Conservation (phyloP, 257 asterid species). For the Hygrophila difformis region DNA sequence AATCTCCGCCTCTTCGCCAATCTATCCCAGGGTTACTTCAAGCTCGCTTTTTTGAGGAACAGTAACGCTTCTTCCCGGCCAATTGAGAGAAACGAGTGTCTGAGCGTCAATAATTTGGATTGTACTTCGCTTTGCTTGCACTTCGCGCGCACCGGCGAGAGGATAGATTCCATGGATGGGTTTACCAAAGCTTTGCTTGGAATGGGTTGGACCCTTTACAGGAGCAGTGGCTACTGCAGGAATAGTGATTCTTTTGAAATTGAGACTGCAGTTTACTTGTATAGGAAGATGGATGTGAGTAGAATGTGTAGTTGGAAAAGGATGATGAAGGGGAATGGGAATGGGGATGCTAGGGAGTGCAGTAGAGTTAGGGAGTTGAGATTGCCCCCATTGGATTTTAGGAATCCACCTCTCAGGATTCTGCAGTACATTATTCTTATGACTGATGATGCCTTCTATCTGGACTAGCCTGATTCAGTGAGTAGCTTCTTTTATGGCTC, state of each 20-base stretch:
- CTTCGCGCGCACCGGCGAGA: constrained; percentile 23
- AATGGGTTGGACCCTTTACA: constrained; percentile 56
- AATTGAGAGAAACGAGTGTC: constrained; percentile 23
- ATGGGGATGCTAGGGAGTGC: constrained; percentile 26
- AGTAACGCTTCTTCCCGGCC: constrained; percentile 21
- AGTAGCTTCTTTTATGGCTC: too few species aligned
- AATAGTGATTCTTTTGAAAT: constrained; percentile 14
- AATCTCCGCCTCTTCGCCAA: constrained; percentile 47
- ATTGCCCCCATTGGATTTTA: constrained; percentile 44
- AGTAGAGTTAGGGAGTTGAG: constrained; percentile 53
- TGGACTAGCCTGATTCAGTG: constrained; percentile 28
- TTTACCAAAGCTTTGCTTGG: constrained; percentile 50
- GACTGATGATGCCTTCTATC: constrained; percentile 56
- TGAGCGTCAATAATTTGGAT: constrained; percentile 44
- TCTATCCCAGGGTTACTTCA: constrained; percentile 48
- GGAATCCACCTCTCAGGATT: constrained; percentile 50
- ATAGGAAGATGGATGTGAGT: constrained; percentile 31
- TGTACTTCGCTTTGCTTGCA: constrained; percentile 31
- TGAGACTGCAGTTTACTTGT: constrained; percentile 27
- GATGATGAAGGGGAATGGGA: constrained; percentile 8
- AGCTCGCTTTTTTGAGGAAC: constrained; percentile 41
- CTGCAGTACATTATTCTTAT: constrained; percentile 59
- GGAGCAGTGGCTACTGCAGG: constrained; percentile 26
- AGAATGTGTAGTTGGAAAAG: constrained; percentile 17
- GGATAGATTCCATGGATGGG: constrained; percentile 44